phyloP scores from a whole-genome alignment of 805 yeast genomes.

The Starmerella riodocensis region DNA sequence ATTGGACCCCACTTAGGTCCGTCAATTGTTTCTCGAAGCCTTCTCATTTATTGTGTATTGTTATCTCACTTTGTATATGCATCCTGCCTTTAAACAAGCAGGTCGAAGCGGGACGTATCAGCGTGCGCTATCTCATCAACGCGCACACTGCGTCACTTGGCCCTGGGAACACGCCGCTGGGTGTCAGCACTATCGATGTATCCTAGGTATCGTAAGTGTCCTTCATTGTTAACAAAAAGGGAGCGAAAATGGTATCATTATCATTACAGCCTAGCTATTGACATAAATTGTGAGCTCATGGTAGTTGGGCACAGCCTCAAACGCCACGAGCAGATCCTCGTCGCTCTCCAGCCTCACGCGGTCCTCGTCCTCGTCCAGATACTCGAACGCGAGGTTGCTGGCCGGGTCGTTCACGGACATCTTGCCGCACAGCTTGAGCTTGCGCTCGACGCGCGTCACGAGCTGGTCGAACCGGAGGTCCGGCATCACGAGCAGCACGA shows the following conservation, averaged over 20 bases:
- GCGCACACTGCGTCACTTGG: too few species aligned
- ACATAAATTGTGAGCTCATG: conserved; percentile 17
- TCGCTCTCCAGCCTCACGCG: conserved; percentile 70
- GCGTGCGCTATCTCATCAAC: too few species aligned
- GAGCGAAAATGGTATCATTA: not conserved
- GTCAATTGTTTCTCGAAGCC: too few species aligned
- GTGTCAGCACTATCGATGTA: too few species aligned
- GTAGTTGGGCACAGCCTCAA: conserved; percentile 30
- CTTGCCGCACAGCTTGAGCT: conserved; percentile 42
- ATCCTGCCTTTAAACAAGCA: too few species aligned
- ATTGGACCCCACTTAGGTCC: too few species aligned
- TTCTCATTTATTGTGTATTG: too few species aligned
- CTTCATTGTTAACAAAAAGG: too few species aligned
- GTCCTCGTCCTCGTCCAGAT: conserved; percentile 93
- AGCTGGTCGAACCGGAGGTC: conserved; percentile 41
- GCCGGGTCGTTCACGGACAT: conserved; percentile 21
- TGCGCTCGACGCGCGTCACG: conserved; percentile 43
- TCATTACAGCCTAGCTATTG: not conserved
- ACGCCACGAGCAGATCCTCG: conserved; percentile 80
- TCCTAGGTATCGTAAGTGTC: too few species aligned
- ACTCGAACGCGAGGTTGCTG: conserved; percentile 45
- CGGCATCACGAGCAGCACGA: conserved; percentile 51
- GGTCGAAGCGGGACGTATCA: too few species aligned
- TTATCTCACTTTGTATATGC: too few species aligned
- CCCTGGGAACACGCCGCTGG: too few species aligned